phyloP scores from a whole-genome alignment of 2,329 filamentous ascomycete genomes.

The Diaporthe vexans region DNA sequence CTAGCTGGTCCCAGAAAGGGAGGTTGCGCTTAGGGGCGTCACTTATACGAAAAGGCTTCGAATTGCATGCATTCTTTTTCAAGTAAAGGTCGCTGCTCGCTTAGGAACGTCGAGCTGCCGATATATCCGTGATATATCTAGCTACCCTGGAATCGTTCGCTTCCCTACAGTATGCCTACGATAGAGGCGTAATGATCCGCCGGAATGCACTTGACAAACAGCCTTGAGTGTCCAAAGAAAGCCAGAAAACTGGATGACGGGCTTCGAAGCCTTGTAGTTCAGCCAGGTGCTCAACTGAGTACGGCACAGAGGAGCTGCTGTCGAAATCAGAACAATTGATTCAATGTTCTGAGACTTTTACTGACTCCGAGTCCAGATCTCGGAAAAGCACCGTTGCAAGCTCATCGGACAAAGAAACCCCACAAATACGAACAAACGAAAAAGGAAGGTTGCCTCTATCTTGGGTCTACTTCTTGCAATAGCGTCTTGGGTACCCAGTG shows the following conservation, averaged over 20 bases:
- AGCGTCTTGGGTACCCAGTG: not conserved
- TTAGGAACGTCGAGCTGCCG: not conserved
- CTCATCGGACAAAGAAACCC: not conserved
- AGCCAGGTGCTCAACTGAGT: not conserved
- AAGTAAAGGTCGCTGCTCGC: not conserved
- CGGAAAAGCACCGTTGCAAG: not conserved
- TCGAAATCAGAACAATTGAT: not conserved
- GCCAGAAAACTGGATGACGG: not conserved
- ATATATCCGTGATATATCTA: not conserved
- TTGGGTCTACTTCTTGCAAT: not conserved
- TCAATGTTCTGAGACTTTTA: not conserved
- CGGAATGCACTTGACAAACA: not conserved
- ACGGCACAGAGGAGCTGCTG: not conserved
- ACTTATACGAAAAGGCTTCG: not conserved
- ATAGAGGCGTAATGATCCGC: not conserved
- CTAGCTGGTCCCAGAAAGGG: not conserved
- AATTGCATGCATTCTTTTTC: not conserved
- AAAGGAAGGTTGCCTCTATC: constrained; percentile 22
- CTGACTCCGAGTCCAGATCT: not conserved
- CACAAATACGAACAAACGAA: not conserved
- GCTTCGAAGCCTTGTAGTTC: not conserved
- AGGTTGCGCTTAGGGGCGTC: not conserved
- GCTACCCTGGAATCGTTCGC: not conserved
- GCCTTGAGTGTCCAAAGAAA: not conserved
- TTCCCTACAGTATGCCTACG: not conserved